Percentiles rank a stretch among this genome's conserved stretches.
Evolutionary conservation across 768 basidiomycete species (phyloP).

Genomic region (Sarcomyxa edulis): DNA sequence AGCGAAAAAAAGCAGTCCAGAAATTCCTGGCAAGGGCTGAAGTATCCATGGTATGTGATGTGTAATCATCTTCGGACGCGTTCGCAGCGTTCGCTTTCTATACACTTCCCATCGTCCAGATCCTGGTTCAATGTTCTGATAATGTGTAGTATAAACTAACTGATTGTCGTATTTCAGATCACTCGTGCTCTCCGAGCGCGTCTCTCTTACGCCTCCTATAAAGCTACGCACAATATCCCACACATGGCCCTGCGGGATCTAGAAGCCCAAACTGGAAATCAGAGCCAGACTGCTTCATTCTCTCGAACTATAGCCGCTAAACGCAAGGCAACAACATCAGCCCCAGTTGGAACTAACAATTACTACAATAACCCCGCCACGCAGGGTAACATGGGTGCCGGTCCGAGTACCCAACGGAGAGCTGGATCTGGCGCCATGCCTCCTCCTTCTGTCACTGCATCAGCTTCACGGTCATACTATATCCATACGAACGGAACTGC

Average conservation of each 20-base stretch:
- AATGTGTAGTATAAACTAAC: not conserved
- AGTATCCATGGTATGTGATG: conserved; percentile 75
- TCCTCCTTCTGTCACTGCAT: conserved; percentile 30
- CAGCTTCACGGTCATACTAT: conserved; percentile 40
- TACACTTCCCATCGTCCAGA: conserved; percentile 15
- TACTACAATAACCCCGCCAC: conserved; percentile 49
- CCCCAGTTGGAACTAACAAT: conserved; percentile 28
- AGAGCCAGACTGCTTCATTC: conserved; percentile 35
- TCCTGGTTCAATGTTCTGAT: not conserved
- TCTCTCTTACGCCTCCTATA: conserved; percentile 80
- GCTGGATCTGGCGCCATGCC: conserved; percentile 42
- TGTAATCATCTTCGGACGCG: no score
- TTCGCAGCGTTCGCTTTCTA: no score
- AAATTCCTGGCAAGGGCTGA: conserved; percentile 79
- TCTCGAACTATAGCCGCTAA: conserved; percentile 55
- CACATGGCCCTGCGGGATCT: conserved; percentile 65
- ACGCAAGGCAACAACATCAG: conserved; percentile 37
- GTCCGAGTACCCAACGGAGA: conserved; percentile 24
- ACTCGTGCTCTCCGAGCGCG: conserved; percentile 77
- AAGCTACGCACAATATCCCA: conserved; percentile 69
- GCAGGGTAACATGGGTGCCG: conserved; percentile 35
- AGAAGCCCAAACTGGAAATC: conserved; percentile 51
- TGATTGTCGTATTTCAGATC: conserved; percentile 45
- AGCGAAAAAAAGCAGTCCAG: conserved; percentile 62
- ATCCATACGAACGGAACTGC: conserved; percentile 25